phyloP scores from a whole-genome alignment of 768 basidiomycete species.

The Dacryopinax primogenitus region DNA sequence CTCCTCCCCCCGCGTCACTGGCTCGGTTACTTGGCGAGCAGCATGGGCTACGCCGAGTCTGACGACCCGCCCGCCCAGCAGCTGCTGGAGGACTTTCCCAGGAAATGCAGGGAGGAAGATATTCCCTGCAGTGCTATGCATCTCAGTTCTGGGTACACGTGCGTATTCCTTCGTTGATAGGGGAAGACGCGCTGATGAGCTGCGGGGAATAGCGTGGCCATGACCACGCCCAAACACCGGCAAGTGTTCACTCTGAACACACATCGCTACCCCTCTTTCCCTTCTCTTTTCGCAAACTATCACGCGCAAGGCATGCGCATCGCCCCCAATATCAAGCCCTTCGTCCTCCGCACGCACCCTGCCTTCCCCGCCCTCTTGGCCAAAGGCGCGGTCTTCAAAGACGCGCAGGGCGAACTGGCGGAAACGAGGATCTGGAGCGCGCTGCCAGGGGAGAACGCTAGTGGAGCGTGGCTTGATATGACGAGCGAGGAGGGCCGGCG shows the following conservation, averaged over 20 bases:
- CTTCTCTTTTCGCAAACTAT: constrained; percentile 21
- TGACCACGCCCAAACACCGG: constrained; percentile 11
- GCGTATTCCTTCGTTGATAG: constrained; percentile 25
- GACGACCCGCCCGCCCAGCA: constrained; percentile 24
- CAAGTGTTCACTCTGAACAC: constrained; percentile 24
- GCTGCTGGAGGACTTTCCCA: constrained; percentile 23
- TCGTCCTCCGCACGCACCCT: constrained; percentile 23
- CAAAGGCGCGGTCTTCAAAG: constrained; percentile 23
- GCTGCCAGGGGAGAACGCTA: constrained; percentile 20
- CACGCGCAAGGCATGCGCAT: constrained; percentile 27
- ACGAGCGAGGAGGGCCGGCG: constrained; percentile 21
- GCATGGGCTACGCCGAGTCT: constrained; percentile 26
- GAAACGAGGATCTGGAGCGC: constrained; percentile 24
- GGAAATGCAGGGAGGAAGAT: constrained; percentile 24
- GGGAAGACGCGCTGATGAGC: constrained; percentile 2
- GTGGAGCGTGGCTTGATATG: constrained; percentile 27
- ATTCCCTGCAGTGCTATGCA: constrained; percentile 28
- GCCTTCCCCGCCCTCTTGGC: constrained; percentile 19
- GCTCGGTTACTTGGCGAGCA: constrained; percentile 24
- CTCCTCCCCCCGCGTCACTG: constrained; percentile 23
- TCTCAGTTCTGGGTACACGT: constrained; percentile 5
- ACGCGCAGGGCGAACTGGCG: constrained; percentile 17
- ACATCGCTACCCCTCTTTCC: constrained; percentile 27
- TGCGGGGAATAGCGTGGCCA: constrained; percentile 14
- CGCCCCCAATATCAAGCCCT: constrained; percentile 26